phyloP scores from a whole-genome alignment of 2,329 filamentous ascomycete genomes.

The Penicillium griseofulvum region DNA sequence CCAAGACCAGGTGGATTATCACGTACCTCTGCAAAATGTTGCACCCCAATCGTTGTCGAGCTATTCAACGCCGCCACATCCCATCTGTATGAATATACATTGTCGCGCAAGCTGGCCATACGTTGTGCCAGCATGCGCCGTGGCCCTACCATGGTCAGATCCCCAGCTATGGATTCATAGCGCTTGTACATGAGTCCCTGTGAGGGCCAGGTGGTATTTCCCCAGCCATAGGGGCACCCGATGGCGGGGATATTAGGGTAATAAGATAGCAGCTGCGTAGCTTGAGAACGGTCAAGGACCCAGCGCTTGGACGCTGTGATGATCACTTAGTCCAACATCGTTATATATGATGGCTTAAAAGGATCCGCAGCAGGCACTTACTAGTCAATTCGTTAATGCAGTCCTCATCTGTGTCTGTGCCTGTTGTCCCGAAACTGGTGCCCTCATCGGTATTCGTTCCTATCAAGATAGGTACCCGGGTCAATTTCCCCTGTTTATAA shows the following conservation, averaged over 20 bases:
- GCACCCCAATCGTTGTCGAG: conserved; percentile 27
- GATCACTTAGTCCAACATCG: conserved; percentile 10
- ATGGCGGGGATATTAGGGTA: conserved; percentile 53
- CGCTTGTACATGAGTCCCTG: conserved; percentile 31
- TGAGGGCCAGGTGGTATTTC: conserved; percentile 29
- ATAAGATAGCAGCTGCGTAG: conserved; percentile 43
- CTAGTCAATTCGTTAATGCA: conserved; percentile 42
- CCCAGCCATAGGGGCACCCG: conserved; percentile 48
- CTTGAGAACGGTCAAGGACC: conserved; percentile 26
- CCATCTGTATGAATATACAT: conserved; percentile 31
- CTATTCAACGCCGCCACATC: conserved; percentile 30
- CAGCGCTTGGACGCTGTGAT: conserved; percentile 29
- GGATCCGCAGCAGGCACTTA: conserved; percentile 1
- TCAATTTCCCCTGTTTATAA: conserved; percentile 57
- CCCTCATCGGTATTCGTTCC: conserved; percentile 68
- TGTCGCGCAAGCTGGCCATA: conserved; percentile 20
- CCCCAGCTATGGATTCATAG: conserved; percentile 31
- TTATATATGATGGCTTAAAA: not conserved
- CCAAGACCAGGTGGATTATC: not conserved
- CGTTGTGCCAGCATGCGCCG: conserved; percentile 28
- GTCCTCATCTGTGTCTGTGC: conserved; percentile 54
- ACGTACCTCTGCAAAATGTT: conserved; percentile 32
- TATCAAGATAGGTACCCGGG: conserved; percentile 61
- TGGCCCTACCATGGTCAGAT: conserved; percentile 30
- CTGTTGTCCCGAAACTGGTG: conserved; percentile 52